Evolutionary conservation across 345 rosid species (phyloP).

Genomic region (Brassica rapa): DNA sequence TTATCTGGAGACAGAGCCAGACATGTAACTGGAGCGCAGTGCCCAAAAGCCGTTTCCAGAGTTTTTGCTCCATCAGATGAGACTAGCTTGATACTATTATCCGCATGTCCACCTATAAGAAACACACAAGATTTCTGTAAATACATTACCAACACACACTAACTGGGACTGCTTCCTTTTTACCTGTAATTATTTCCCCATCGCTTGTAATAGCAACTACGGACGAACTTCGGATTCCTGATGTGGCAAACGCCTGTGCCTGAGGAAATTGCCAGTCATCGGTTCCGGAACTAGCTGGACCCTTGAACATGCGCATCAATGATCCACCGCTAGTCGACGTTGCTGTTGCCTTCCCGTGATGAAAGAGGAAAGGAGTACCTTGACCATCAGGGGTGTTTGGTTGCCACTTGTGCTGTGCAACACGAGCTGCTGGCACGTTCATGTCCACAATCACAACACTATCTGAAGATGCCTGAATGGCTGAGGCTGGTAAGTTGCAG

Average conservation of each 20-base stretch:
- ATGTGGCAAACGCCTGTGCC: constrained; percentile 84
- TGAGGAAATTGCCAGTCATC: constrained; percentile 85
- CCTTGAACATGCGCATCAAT: constrained; percentile 91
- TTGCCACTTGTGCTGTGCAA: constrained; percentile 95
- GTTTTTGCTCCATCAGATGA: constrained; percentile 92
- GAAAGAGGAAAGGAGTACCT: constrained; percentile 90
- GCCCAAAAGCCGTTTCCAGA: constrained; percentile 81
- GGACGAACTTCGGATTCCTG: constrained; percentile 81
- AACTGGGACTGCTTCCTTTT: constrained; percentile 4
- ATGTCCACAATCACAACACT: constrained; percentile 69
- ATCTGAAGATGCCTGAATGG: constrained; percentile 88
- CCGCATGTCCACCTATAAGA: constrained; percentile 83
- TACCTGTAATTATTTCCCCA: constrained; percentile 87
- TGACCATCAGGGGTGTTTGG: constrained; percentile 96
- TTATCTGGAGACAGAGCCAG: constrained; percentile 87
- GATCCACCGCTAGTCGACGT: constrained; percentile 75
- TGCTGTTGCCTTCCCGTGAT: constrained; percentile 73
- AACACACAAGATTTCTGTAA: constrained; percentile 6
- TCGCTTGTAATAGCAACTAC: constrained; percentile 78
- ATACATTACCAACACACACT: constrained; percentile 14
- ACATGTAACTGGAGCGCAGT: constrained; percentile 97
- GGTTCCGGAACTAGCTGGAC: constrained; percentile 58
- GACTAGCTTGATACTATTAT: constrained; percentile 82
- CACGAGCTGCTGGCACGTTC: constrained; percentile 90
- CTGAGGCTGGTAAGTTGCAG: constrained; percentile 96